phyloP scores from a whole-genome alignment of 352 stramenopile genomes.

The Thraustochytrium sp. region DNA sequence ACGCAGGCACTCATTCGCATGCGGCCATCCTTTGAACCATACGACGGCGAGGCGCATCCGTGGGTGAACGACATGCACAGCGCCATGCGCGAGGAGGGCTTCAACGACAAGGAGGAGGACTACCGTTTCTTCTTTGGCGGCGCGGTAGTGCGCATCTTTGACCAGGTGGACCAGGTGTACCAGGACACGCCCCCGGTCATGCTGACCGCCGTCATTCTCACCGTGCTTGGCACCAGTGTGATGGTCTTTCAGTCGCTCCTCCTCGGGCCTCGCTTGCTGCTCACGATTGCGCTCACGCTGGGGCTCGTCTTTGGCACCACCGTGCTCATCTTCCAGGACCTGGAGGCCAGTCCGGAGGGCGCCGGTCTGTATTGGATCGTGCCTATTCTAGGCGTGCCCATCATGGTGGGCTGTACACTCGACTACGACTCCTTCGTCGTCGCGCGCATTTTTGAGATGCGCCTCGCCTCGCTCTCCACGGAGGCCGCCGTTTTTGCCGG shows the following conservation, averaged over 20 bases:
- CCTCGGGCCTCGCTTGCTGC: slow-evolving; percentile 9
- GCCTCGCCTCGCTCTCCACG: slow-evolving; percentile 1
- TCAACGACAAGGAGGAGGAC: slow-evolving; percentile 1
- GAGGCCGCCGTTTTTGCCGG: slow-evolving; percentile 37
- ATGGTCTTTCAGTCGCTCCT: slow-evolving; percentile 33
- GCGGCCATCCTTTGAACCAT: neutral
- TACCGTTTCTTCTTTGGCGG: slow-evolving; percentile 29
- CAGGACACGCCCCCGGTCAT: slow-evolving; percentile 29
- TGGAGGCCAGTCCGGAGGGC: neutral
- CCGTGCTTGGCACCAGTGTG: slow-evolving; percentile 22
- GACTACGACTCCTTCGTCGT: slow-evolving; percentile 46
- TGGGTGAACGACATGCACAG: neutral
- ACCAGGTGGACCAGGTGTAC: slow-evolving; percentile 39
- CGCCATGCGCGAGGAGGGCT: neutral
- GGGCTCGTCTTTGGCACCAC: slow-evolving; percentile 31
- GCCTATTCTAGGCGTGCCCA: slow-evolving; percentile 36
- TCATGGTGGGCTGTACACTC: slow-evolving; percentile 42
- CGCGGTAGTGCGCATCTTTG: neutral
- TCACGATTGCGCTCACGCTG: slow-evolving; percentile 17
- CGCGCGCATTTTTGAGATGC: slow-evolving; percentile 40
- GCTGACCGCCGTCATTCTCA: slow-evolving; percentile 36
- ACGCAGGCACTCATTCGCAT: slow-evolving; percentile 24
- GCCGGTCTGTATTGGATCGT: slow-evolving; percentile 41
- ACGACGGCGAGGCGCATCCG: slow-evolving; percentile 17
- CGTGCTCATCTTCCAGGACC: slow-evolving; percentile 21